Percentiles rank a stretch among this genome's conserved stretches.
These are phyloP conservation scores for Ephemerocybe angulata DNA, from an alignment of 768 basidiomycete genomes.

Conservation along the genomic window DNA sequence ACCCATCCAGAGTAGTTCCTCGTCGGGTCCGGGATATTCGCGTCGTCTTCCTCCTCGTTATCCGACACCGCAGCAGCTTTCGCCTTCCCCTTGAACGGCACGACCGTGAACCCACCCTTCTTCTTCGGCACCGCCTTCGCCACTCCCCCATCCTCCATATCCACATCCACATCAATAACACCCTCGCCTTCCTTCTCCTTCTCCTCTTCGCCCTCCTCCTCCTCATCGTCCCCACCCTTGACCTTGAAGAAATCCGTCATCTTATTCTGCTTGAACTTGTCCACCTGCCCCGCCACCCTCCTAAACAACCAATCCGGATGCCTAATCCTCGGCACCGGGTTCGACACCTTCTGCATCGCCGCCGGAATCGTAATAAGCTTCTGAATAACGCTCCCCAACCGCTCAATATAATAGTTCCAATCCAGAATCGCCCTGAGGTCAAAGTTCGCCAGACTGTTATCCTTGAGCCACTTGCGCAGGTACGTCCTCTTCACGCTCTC, in stretches of 20 bases:
- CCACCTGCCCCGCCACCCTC: slow-evolving; percentile 81
- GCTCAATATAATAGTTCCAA: slow-evolving; percentile 98
- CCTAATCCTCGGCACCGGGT: slow-evolving; percentile 91
- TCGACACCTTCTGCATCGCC: slow-evolving; percentile 94
- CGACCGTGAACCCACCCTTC: slow-evolving; percentile 14
- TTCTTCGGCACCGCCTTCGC: neutral
- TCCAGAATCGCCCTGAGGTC: slow-evolving; percentile 93
- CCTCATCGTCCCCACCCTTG: slow-evolving; percentile 51
- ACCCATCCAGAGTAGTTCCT: slow-evolving; percentile 75
- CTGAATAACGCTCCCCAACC: slow-evolving; percentile 95
- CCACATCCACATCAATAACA: too few relatives aligned
- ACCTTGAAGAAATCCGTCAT: slow-evolving; percentile 88
- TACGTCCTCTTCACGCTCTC: slow-evolving; percentile 85
- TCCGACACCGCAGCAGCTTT: slow-evolving; percentile 33
- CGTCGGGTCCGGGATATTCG: slow-evolving; percentile 58
- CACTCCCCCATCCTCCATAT: slow-evolving; percentile 11
- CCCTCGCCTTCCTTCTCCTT: too few relatives aligned
- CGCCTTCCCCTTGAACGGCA: slow-evolving; percentile 12
- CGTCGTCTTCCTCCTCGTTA: slow-evolving; percentile 39
- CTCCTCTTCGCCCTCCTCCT: slow-evolving; percentile 50
- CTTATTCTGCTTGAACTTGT: slow-evolving; percentile 98
- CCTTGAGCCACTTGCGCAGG: slow-evolving; percentile 95
- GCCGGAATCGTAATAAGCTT: slow-evolving; percentile 99
- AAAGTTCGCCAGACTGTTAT: slow-evolving; percentile 81
- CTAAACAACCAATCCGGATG: slow-evolving; percentile 98